Conservation (phyloP, 768 basidiomycete species). For the Xerocomellus chrysenteron region DNA sequence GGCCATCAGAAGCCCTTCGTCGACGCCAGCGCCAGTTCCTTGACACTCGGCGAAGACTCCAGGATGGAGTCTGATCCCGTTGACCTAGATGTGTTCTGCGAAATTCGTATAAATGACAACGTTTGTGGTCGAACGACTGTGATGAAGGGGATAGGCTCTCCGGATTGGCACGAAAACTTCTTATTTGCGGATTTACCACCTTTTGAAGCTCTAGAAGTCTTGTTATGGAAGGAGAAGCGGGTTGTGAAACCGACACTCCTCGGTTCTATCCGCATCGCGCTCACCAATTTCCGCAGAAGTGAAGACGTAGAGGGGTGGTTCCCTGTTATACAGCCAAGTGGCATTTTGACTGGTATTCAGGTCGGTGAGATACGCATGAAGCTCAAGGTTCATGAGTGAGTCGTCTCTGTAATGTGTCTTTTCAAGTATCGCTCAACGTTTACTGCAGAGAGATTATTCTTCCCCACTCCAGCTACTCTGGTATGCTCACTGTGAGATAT, state of each 20-base stretch:
- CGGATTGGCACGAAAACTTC: conserved; percentile 85
- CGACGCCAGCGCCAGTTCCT: conserved; percentile 24
- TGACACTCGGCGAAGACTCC: conserved; percentile 32
- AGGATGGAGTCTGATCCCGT: conserved; percentile 47
- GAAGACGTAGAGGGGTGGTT: conserved; percentile 85
- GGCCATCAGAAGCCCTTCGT: conserved; percentile 47
- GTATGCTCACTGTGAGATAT: conserved; percentile 54
- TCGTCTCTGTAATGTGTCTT: conserved; percentile 8
- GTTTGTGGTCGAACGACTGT: conserved; percentile 74
- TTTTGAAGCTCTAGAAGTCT: conserved; percentile 66
- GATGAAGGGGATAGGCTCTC: conserved; percentile 61
- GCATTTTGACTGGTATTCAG: conserved; percentile 51
- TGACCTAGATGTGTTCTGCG: conserved; percentile 75
- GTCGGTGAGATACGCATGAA: conserved; percentile 76
- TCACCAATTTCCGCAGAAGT: conserved; percentile 70
- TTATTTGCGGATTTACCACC: conserved; percentile 73
- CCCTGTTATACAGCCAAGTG: conserved; percentile 59
- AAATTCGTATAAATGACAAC: conserved; percentile 67
- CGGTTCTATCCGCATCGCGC: conserved; percentile 62
- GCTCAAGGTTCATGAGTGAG: conserved; percentile 73
- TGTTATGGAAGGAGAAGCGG: conserved; percentile 70
- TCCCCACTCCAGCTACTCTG: conserved; percentile 60
- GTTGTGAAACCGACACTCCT: conserved; percentile 52
- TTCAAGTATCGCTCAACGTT: conserved; percentile 5
- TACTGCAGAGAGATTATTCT: conserved; percentile 70